Percentiles rank a stretch among this genome's conserved stretches.
Evolutionary conservation across 2,329 filamentous ascomycete species (phyloP).

Genomic region (Aspergillus calidoustus): DNA sequence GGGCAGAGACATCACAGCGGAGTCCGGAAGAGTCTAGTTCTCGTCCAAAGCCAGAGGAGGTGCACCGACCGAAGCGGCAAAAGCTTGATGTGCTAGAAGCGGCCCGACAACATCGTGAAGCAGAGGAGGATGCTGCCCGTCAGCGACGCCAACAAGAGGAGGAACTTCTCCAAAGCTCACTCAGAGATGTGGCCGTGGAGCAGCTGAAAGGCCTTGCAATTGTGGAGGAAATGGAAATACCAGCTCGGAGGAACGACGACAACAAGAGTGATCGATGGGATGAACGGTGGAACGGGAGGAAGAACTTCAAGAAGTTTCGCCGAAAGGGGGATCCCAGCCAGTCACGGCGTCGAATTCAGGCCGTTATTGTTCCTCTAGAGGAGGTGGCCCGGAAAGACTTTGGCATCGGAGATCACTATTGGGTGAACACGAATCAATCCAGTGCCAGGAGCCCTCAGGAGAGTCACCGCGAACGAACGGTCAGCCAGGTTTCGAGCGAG

Average conservation of each 20-base stretch:
- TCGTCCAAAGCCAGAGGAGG: slow-evolving; percentile 32
- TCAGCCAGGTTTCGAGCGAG: slow-evolving; percentile 15
- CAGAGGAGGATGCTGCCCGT: slow-evolving; percentile 57
- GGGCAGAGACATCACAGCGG: slow-evolving; percentile 63
- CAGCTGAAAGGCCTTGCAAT: slow-evolving; percentile 75
- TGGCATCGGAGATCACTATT: slow-evolving; percentile 77
- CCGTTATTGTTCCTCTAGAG: slow-evolving; percentile 71
- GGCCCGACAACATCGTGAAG: slow-evolving; percentile 58
- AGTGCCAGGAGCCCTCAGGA: slow-evolving; percentile 29
- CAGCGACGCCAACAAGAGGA: slow-evolving; percentile 59
- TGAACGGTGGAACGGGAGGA: slow-evolving; percentile 87
- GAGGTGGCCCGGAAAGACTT: slow-evolving; percentile 73
- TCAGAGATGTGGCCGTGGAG: slow-evolving; percentile 71
- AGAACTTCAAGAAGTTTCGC: slow-evolving; percentile 91
- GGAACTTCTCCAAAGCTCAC: slow-evolving; percentile 55
- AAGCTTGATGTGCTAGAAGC: slow-evolving; percentile 72
- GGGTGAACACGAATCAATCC: slow-evolving; percentile 54
- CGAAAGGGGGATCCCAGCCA: slow-evolving; percentile 39
- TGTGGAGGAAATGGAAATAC: slow-evolving; percentile 76
- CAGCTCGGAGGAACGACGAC: slow-evolving; percentile 33
- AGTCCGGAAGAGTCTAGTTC: slow-evolving; percentile 38
- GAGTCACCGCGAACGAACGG: slow-evolving; percentile 25
- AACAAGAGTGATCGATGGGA: slow-evolving; percentile 71
- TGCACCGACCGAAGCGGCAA: slow-evolving; percentile 55
- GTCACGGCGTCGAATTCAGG: slow-evolving; percentile 50